phyloP scores from a whole-genome alignment of 441 rosid species.

The Omphalea diandra region DNA sequence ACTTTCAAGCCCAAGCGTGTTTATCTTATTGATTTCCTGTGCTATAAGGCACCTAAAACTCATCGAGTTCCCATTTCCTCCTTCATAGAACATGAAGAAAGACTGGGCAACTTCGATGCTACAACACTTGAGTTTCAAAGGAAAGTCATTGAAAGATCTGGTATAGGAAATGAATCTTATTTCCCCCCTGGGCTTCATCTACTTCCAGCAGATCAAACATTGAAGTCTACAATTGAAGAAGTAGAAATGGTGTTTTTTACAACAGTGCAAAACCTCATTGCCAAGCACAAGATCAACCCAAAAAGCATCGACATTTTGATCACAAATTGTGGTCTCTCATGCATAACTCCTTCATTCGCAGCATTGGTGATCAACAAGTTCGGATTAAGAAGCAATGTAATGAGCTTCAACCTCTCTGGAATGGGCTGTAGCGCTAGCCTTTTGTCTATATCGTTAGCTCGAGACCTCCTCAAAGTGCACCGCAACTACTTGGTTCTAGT shows the following conservation, averaged over 20 bases:
- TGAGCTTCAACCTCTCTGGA: constrained; percentile 55
- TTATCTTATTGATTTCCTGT: constrained; percentile 23
- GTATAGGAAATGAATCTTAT: constrained; percentile 64
- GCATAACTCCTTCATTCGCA: constrained; percentile 57
- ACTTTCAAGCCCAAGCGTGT: constrained; percentile 12
- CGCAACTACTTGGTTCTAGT: constrained; percentile 43
- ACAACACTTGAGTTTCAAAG: constrained; percentile 41
- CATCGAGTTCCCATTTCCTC: constrained; percentile 19
- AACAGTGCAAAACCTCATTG: constrained; percentile 45
- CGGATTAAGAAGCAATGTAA: constrained; percentile 56
- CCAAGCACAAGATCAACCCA: constrained; percentile 40
- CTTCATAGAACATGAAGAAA: constrained; percentile 25
- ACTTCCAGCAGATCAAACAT: constrained; percentile 37
- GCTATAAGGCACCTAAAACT: constrained; percentile 14
- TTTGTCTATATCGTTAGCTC: constrained; percentile 37
- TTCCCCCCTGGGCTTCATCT: constrained; percentile 38
- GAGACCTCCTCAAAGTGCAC: constrained; percentile 39
- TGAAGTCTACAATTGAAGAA: constrained; percentile 33
- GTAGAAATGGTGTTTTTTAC: constrained; percentile 57
- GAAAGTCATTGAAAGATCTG: constrained; percentile 53
- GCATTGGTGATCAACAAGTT: constrained; percentile 49
- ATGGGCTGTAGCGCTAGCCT: constrained; percentile 76
- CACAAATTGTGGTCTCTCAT: constrained; percentile 48
- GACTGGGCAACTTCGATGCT: not conserved
- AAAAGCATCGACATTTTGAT: constrained; percentile 50